Conservation (phyloP, 2,329 filamentous ascomycete genomes). For the Penicillium sp. region DNA sequence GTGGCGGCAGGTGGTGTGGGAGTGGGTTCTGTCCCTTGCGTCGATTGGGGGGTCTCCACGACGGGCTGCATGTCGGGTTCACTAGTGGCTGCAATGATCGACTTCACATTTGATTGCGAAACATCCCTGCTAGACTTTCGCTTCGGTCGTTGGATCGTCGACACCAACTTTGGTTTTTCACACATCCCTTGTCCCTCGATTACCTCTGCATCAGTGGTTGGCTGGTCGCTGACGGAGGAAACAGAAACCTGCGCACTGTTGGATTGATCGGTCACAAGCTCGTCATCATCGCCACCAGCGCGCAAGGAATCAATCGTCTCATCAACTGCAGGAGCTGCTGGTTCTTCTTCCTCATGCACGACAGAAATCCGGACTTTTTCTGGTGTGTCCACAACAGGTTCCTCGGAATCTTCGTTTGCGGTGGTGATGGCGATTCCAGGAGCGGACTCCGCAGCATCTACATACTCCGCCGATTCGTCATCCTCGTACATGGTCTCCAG, state of each 20-base stretch:
- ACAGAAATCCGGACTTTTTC: conserved; percentile 21
- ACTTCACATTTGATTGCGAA: conserved; percentile 20
- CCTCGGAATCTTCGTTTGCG: conserved; percentile 9
- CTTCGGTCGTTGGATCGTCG: conserved; percentile 30
- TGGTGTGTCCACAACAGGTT: conserved; percentile 8
- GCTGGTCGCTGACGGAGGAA: conserved; percentile 22
- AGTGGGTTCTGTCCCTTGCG: conserved; percentile 28
- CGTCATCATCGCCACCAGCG: conserved; percentile 20
- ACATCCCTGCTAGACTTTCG: conserved; percentile 29
- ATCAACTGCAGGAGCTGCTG: conserved; percentile 19
- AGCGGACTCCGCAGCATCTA: conserved; percentile 21
- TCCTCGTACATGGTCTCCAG: conserved; percentile 42
- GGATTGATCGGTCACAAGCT: conserved; percentile 7
- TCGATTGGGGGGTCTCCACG: conserved; percentile 21
- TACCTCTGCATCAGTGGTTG: conserved; percentile 24
- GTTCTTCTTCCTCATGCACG: conserved; percentile 23
- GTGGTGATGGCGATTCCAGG: conserved; percentile 21
- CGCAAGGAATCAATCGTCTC: conserved; percentile 20
- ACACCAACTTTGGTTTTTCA: conserved; percentile 30
- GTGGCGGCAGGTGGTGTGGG: conserved; percentile 16
- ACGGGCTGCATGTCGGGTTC: conserved; percentile 16
- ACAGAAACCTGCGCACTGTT: conserved; percentile 21
- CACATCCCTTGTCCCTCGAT: conserved; percentile 34
- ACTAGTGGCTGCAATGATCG: conserved; percentile 25
- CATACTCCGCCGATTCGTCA: conserved; percentile 28